Base-by-base conservation (phyloP, 768 basidiomycete genomes). In the Sutorius australiensis region DNA sequence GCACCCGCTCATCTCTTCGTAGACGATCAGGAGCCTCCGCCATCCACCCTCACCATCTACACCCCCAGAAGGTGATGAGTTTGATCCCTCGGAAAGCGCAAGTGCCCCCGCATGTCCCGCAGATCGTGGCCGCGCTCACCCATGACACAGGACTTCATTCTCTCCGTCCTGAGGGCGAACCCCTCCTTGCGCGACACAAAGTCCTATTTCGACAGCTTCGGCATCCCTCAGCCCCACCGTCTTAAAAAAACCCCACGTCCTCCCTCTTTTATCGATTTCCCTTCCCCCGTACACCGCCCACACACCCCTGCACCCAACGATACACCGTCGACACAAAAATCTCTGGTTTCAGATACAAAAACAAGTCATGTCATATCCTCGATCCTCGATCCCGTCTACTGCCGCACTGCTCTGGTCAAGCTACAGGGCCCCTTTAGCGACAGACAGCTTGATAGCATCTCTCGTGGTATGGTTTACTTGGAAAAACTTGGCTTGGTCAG, bases 361-460 rank as follows among this genome's bases (percentile, higher is more conserved):
- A 44, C 70, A 2, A 83, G 74, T 54, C 80, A 78, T 8, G 75
- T 87, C 59, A 72, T 88, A 55, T 78, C 82, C 6, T 84, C 86
- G n/a, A 86, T 89, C 59, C 76, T 95, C n/a, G 77, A 94, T 63
- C 95, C 95, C 6, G 81, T 90, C 48, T 75, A 83, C 52, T 80
- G 84, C 40, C 87, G 92, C 48, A 95, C 97, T 1, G 93, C 95
- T 5, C 83, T 99, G 14, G 95, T 99, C 61, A 98, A 98, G 72
- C 75, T 98, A 3, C 97, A 98, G 69, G 93, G 95, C 10, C 97
- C 97, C 3, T 98, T 98, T 67, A 88, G 84, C 10, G 88, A 95
- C 70, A 79, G 84, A 8, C 97, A 98, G 63, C 82, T 98, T 53
- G 91, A 95, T 59, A 95, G 94, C 67, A 92, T 99, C 60, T 85